These are phyloP conservation scores for Pichia gijzeniarum DNA, from an alignment of 805 yeast species.

Conservation along the genomic window DNA sequence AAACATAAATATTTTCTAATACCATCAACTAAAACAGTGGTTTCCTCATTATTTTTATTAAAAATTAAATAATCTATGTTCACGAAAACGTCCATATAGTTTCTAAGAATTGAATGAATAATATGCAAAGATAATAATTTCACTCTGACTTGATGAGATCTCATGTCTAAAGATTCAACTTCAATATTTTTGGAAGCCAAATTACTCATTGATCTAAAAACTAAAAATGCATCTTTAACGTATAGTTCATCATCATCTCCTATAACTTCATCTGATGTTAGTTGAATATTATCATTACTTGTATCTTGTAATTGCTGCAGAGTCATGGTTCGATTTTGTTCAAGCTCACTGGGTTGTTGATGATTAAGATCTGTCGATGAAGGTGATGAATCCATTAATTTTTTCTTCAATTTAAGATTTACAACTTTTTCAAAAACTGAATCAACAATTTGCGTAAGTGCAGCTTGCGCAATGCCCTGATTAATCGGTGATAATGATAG, in stretches of 20 bases:
- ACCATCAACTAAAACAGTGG: slow-evolving; percentile 65
- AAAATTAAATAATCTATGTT: slow-evolving; percentile 50
- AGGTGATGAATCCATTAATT: not conserved
- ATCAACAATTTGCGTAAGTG: slow-evolving; percentile 82
- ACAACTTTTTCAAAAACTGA: slow-evolving; percentile 71
- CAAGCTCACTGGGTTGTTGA: not conserved
- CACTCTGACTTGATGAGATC: slow-evolving; percentile 88
- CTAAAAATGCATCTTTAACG: slow-evolving; percentile 85
- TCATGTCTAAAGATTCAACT: slow-evolving; percentile 68
- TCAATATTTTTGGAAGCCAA: slow-evolving; percentile 82
- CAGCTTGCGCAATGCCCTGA: slow-evolving; percentile 94
- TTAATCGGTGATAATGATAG: slow-evolving; percentile 74
- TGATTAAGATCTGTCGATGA: not conserved
- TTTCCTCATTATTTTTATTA: slow-evolving; percentile 43
- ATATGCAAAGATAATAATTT: slow-evolving; percentile 83
- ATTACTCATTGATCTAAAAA: slow-evolving; percentile 93
- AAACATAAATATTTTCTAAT: slow-evolving; percentile 79
- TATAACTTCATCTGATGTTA: slow-evolving; percentile 37
- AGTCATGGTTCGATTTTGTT: slow-evolving; percentile 33
- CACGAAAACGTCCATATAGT: slow-evolving; percentile 76
- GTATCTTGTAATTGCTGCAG: slow-evolving; percentile 51
- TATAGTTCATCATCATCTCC: slow-evolving; percentile 59
- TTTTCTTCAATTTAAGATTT: not conserved
- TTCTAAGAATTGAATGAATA: slow-evolving; percentile 76
- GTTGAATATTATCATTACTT: slow-evolving; percentile 48